These are phyloP conservation scores for Collybia sordida DNA, from an alignment of 768 basidiomycete genomes.

Conservation along the genomic window DNA sequence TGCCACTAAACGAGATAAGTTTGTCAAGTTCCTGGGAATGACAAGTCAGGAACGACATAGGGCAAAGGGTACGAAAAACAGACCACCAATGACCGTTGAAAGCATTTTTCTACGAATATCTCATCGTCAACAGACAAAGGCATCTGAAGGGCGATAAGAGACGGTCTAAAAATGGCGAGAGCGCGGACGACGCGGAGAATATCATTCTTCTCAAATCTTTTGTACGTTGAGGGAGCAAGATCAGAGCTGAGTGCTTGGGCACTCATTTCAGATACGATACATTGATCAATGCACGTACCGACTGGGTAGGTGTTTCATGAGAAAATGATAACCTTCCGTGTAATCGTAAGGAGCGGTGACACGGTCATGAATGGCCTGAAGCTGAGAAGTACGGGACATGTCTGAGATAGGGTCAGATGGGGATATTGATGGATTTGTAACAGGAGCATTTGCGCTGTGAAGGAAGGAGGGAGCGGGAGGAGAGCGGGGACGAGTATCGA, in stretches of 20 bases:
- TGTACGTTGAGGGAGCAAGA: constrained; percentile 15
- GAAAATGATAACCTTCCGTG: constrained; percentile 93
- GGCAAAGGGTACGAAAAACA: constrained; percentile 23
- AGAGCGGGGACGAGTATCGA: constrained; percentile 42
- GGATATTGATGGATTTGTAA: constrained; percentile 29
- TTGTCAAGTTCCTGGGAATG: constrained; percentile 85
- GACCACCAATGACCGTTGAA: constrained; percentile 90
- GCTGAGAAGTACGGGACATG: constrained; percentile 32
- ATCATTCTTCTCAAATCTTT: constrained; percentile 94
- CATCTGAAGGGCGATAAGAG: constrained; percentile 97
- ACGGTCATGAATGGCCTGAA: constrained; percentile 64
- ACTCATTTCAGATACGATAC: constrained; percentile 36
- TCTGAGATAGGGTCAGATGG: constrained; percentile 5
- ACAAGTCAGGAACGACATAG: constrained; percentile 8
- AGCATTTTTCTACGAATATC: constrained; percentile 93
- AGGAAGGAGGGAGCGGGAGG: constrained; percentile 32
- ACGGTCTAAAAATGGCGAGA: constrained; percentile 93
- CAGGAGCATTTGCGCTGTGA: constrained; percentile 25
- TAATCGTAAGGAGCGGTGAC: constrained; percentile 86
- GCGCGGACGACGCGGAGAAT: constrained; percentile 93
- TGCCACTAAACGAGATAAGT: constrained; percentile 94
- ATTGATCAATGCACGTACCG: constrained; percentile 58
- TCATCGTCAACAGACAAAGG: constrained; percentile 95
- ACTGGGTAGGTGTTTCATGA: constrained; percentile 90
- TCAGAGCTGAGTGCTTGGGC: constrained; percentile 28